phyloP scores from a whole-genome alignment of 1,284 basidiomycete species.

The Leccinum colubrinum region DNA sequence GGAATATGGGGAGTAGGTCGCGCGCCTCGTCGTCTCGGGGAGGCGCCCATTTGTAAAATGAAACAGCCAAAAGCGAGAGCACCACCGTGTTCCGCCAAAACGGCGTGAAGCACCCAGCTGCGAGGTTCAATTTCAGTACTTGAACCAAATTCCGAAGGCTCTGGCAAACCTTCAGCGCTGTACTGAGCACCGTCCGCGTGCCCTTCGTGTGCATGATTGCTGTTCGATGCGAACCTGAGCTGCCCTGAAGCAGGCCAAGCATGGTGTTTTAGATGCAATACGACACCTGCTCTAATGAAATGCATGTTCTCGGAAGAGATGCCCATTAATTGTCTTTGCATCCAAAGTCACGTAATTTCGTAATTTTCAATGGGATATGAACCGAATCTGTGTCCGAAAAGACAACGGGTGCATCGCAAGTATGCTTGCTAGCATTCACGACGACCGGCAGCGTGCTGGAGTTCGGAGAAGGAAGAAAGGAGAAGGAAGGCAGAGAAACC shows the following conservation, averaged over 20 bases:
- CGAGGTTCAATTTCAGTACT: constrained; percentile 5
- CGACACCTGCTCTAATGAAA: constrained; percentile 35
- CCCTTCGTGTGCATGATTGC: constrained; percentile 36
- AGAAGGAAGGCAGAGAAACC: no score
- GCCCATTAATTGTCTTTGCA: no score
- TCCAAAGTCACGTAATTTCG: no score
- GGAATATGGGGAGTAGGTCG: constrained; percentile 33
- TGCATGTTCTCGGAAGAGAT: constrained; percentile 17
- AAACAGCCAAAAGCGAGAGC: constrained; percentile 44
- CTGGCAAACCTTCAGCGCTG: constrained; percentile 54
- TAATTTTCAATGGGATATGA: no score
- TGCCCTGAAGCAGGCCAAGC: constrained; percentile 23
- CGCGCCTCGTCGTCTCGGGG: constrained; percentile 49
- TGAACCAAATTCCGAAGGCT: not conserved
- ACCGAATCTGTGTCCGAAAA: no score
- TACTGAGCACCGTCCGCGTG: constrained; percentile 42
- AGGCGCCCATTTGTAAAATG: constrained; percentile 67
- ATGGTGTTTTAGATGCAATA: constrained; percentile 28
- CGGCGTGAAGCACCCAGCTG: constrained; percentile 53
- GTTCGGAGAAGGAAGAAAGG: no score
- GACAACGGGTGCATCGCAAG: no score
- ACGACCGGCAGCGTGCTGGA: no score
- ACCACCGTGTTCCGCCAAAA: constrained; percentile 63
- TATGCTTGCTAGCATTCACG: no score
- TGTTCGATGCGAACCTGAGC: constrained; percentile 40